Conservation (phyloP, 768 basidiomycete species). For the Kockovaella imperatae region DNA sequence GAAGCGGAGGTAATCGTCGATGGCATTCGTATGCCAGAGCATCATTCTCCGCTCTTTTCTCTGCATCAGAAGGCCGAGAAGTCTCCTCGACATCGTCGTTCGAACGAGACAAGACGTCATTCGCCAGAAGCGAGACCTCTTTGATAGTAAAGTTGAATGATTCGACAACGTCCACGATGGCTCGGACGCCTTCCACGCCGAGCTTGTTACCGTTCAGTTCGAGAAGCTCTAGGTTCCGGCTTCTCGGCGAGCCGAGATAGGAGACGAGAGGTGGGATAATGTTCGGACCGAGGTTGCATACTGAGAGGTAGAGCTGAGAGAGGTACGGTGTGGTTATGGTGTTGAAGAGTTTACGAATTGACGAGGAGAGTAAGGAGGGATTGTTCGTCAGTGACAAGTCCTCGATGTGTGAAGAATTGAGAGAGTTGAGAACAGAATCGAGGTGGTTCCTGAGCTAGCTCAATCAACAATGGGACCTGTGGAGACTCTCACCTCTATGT, state of each 20-base stretch:
- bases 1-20: conserved; percentile 12
- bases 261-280: conserved; percentile 5
- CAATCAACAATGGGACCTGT: background rate
- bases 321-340: conserved; percentile 11
- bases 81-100: background rate
- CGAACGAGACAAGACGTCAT: conserved; percentile 1
- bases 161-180: conserved; percentile 26
- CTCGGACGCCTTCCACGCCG: conserved; percentile 12
- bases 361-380: background rate
- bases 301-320: conserved; percentile 24
- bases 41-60: conserved; percentile 1
- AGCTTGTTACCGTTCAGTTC: conserved; percentile 33
- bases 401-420: conserved; percentile 19
- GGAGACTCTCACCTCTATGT: conserved; percentile 16
- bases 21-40: conserved; percentile 15
- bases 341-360: conserved; percentile 9
- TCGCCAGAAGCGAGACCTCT: conserved; percentile 23
- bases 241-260: conserved; percentile 15
- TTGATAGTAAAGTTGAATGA: conserved; percentile 17
- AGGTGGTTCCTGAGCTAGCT: conserved; percentile 12
- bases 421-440: conserved; percentile 20
- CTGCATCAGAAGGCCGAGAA: no score
- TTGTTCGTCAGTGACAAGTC: conserved; percentile 29
- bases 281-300: conserved; percentile 13
- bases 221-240: conserved; percentile 19